phyloP scores from a whole-genome alignment of 2,329 filamentous ascomycete species.

The Diaporthe nobilis region DNA sequence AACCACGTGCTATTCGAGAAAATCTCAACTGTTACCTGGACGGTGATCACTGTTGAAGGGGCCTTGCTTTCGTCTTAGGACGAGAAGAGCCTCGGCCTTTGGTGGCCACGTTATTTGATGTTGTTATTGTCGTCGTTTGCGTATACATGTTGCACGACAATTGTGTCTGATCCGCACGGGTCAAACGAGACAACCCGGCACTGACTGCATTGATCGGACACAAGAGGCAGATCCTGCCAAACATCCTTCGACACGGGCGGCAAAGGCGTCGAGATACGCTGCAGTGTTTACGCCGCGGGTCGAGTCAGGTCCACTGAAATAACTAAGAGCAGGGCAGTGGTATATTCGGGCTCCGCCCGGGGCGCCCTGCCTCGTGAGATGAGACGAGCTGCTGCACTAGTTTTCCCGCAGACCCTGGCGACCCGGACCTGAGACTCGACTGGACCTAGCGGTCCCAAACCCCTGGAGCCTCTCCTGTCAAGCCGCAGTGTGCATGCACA shows the following conservation, averaged over 20 bases:
- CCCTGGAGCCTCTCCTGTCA: slow-evolving; percentile 26
- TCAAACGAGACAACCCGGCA: slow-evolving; percentile 42
- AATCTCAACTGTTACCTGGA: slow-evolving; percentile 9
- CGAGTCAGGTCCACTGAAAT: slow-evolving; percentile 18
- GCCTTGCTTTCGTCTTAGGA: not conserved
- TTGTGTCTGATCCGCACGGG: slow-evolving; percentile 46
- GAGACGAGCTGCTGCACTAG: slow-evolving; percentile 39
- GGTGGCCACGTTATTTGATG: not conserved
- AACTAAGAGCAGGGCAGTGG: slow-evolving; percentile 25
- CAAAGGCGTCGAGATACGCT: slow-evolving; percentile 12
- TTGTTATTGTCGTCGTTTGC: not conserved
- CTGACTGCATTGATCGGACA: slow-evolving; percentile 15
- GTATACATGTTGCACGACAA: slow-evolving; percentile 44
- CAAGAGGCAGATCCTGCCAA: slow-evolving; percentile 26
- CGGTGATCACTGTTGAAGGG: slow-evolving; percentile 16
- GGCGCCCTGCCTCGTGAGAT: slow-evolving; percentile 34
- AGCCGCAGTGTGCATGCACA: slow-evolving; percentile 4
- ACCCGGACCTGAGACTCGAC: slow-evolving; percentile 39
- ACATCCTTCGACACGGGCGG: slow-evolving; percentile 17
- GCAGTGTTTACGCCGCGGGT: not conserved
- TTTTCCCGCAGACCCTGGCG: slow-evolving; percentile 32
- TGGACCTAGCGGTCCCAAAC: slow-evolving; percentile 28
- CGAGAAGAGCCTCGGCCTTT: not conserved
- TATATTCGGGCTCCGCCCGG: slow-evolving; percentile 17
- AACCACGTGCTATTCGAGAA: slow-evolving; percentile 18